Percentiles rank a stretch among this genome's conserved stretches.
Evolutionary conservation across 2,329 filamentous ascomycete genomes (phyloP).

Genomic region (Talaromyces sp.): DNA sequence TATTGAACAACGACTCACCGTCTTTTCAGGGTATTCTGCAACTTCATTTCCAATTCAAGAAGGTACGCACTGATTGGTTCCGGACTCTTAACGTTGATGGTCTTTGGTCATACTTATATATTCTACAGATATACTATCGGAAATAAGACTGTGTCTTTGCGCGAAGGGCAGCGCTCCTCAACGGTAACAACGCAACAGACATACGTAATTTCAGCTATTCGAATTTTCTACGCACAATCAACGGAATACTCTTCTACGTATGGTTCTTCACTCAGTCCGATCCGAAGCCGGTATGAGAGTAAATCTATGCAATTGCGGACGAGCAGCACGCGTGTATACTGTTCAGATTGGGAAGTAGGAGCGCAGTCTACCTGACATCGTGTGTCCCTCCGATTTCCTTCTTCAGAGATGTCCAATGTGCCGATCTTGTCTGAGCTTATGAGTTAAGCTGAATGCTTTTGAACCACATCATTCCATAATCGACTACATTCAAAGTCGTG

Average conservation of each 20-base stretch:
- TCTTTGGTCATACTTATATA: conserved; percentile 20
- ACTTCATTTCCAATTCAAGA: conserved; percentile 98
- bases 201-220: not conserved
- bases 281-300: not conserved
- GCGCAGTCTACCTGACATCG: not conserved
- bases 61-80: conserved; percentile 55
- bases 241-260: not conserved
- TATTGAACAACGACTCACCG: conserved; percentile 17
- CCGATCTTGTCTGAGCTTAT: not conserved
- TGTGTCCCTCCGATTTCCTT: conserved; percentile 10
- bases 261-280: not conserved
- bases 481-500: not conserved
- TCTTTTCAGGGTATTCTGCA: conserved; percentile 75
- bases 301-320: not conserved
- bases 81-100: conserved; percentile 12
- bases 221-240: not conserved
- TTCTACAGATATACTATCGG: conserved; percentile 45
- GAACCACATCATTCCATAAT: not conserved
- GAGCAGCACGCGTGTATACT: not conserved
- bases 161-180: not conserved
- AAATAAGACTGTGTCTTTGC: conserved; percentile 33
- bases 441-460: not conserved
- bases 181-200: not conserved
- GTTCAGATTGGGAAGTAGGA: conserved; percentile 1
- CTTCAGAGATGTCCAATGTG: not conserved